These are phyloP conservation scores for Waltiozyma sp. DNA, from an alignment of 1,139 yeast species.

Conservation along the genomic window DNA sequence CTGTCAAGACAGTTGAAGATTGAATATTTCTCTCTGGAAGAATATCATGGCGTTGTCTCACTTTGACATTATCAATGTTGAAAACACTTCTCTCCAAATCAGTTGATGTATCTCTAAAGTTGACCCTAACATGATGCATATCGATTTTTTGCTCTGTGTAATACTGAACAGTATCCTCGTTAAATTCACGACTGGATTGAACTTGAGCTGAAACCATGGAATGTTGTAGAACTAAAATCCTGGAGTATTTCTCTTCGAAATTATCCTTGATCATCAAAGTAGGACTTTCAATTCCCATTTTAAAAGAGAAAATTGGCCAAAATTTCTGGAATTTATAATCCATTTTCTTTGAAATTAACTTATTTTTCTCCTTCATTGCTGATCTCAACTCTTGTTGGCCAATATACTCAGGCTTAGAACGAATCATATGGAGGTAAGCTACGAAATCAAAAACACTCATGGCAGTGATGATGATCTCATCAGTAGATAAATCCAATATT, in stretches of 20 bases:
- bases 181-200: constrained; percentile 5
- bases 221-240: constrained; percentile 11
- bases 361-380: neutral
- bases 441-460: constrained; percentile 12
- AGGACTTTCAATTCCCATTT: constrained; percentile 16
- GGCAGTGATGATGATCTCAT: constrained; percentile 12
- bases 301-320: constrained; percentile 15
- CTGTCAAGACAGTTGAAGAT: constrained; percentile 12
- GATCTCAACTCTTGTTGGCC: neutral
- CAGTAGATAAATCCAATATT: constrained; percentile 25
- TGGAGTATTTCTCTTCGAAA: constrained; percentile 10
- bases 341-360: constrained; percentile 1
- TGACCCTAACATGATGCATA: constrained; percentile 9
- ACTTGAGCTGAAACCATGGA: constrained; percentile 12
- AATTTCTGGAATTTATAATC: constrained; percentile 7
- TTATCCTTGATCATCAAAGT: constrained; percentile 13
- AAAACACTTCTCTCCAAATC: constrained; percentile 13
- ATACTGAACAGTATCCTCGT: constrained; percentile 8
- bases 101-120: constrained; percentile 10
- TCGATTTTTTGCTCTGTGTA: constrained; percentile 10
- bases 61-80: constrained; percentile 15
- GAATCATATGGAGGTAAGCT: constrained; percentile 1
- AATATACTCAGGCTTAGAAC: constrained; percentile 1
- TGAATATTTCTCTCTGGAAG: constrained; percentile 17
- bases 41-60: constrained; percentile 15